Percentiles rank a stretch among this genome's conserved stretches.
Conservation (phyloP, 106 monocot species). For the Cymbidium sinense region DNA sequence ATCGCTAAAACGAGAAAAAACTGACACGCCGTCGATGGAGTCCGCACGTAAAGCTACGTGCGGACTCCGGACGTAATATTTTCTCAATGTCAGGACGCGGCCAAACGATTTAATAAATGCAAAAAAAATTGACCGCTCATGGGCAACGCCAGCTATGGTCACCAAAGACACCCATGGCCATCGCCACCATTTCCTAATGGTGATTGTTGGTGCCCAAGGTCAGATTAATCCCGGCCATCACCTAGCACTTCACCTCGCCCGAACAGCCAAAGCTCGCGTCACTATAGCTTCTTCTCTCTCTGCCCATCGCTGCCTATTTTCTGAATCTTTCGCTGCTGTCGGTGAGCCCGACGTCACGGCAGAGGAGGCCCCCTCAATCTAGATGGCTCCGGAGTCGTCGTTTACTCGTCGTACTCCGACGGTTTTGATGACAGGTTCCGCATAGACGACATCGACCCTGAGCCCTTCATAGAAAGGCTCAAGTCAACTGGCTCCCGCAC, state of each 20-base stretch:
- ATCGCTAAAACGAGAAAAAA: too few relatives aligned
- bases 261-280: neutral
- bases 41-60: too few relatives aligned
- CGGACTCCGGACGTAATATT: too few relatives aligned
- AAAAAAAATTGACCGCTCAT: too few relatives aligned
- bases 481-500: constrained; percentile 7
- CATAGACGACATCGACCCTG: neutral
- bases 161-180: too few relatives aligned
- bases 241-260: constrained; percentile 6
- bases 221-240: neutral
- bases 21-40: too few relatives aligned
- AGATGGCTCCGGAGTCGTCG: constrained; percentile 18
- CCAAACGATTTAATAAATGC: too few relatives aligned
- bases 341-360: neutral
- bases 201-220: too few relatives aligned
- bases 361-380: neutral
- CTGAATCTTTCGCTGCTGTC: neutral
- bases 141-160: neutral
- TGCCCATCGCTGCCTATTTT: neutral
- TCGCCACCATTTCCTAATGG: too few relatives aligned
- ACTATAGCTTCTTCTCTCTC: too few relatives aligned
- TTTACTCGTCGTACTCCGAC: constrained; percentile 45
- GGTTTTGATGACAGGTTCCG: constrained; percentile 42
- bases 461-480: constrained; percentile 8
- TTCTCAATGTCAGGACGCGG: too few relatives aligned